A percentile compares a stretch with the other conserved stretches of the same genome.
phyloP scores from a whole-genome alignment of 352 stramenopile genomes.

The Phytophthora boehmeriae region DNA sequence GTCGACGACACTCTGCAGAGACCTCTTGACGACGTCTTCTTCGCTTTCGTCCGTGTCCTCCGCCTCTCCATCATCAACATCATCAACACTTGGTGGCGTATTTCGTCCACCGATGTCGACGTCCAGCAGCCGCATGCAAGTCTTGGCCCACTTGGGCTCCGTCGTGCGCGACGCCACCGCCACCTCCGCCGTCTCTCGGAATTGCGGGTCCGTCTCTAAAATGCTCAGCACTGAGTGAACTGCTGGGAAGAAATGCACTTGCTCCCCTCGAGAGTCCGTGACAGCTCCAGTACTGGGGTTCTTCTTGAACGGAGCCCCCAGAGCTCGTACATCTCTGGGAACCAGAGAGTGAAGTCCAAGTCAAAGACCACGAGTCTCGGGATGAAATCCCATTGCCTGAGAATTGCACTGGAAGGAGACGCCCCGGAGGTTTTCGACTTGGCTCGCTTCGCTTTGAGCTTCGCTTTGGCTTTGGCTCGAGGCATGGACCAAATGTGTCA shows the following conservation, averaged over 20 bases:
- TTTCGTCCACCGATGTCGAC: slow-evolving; percentile 46
- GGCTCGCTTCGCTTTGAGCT: slow-evolving; percentile 28
- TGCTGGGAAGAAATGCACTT: slow-evolving; percentile 82
- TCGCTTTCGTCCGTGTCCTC: not conserved
- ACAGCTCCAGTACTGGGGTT: slow-evolving; percentile 63
- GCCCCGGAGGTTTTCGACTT: slow-evolving; percentile 8
- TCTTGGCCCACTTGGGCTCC: slow-evolving; percentile 77
- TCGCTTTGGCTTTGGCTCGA: slow-evolving; percentile 20
- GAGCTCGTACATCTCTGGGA: slow-evolving; percentile 88
- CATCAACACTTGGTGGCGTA: slow-evolving; percentile 45
- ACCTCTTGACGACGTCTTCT: slow-evolving; percentile 29
- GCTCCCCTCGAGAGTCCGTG: slow-evolving; percentile 65
- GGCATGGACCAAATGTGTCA: slow-evolving; percentile 10
- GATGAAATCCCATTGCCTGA: slow-evolving; percentile 52
- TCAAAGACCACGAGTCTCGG: slow-evolving; percentile 79
- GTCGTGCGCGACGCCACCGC: slow-evolving; percentile 79
- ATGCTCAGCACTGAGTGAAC: slow-evolving; percentile 74
- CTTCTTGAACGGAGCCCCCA: slow-evolving; percentile 81
- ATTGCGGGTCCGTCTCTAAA: slow-evolving; percentile 72
- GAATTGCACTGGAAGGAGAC: not conserved
- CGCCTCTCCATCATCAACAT: not conserved
- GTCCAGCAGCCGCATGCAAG: slow-evolving; percentile 77
- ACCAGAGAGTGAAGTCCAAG: slow-evolving; percentile 81
- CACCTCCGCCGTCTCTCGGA: slow-evolving; percentile 58
- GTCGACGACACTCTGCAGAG: slow-evolving; percentile 66